Conservation (phyloP, 129 eudicot genomes). For the Centrapalus pauciflorus region DNA sequence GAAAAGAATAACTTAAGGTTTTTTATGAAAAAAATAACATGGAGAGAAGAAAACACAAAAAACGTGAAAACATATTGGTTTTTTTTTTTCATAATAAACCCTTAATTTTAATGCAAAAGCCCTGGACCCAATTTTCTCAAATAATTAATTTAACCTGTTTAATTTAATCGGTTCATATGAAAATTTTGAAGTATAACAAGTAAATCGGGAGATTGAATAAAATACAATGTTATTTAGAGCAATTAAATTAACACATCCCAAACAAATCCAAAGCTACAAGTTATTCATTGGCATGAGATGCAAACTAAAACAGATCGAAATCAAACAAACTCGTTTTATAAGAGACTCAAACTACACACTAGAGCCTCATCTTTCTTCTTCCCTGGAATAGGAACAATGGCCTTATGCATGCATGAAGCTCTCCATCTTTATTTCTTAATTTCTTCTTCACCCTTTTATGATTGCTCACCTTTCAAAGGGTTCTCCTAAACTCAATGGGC, state of each 20-base stretch:
- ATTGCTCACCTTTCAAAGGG: slow-evolving; percentile 31
- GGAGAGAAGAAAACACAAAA: too few relatives aligned
- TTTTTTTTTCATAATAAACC: too few relatives aligned
- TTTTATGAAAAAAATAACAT: too few relatives aligned
- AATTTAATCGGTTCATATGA: background rate
- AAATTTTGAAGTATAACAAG: background rate
- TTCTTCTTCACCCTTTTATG: background rate
- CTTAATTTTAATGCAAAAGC: too few relatives aligned
- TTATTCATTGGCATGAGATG: slow-evolving; percentile 28
- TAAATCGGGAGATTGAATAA: background rate
- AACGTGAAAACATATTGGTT: too few relatives aligned
- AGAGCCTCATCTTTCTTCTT: slow-evolving; percentile 4
- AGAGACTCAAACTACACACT: slow-evolving; percentile 17
- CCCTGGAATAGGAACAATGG: background rate
- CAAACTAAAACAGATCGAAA: slow-evolving; percentile 18
- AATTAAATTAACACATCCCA: slow-evolving; percentile 28
- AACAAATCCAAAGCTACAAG: slow-evolving; percentile 33
- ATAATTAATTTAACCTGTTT: too few relatives aligned
- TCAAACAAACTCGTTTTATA: background rate
- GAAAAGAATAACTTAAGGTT: too few relatives aligned
- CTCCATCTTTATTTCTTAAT: slow-evolving; percentile 12
- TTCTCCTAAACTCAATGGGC: slow-evolving; percentile 43
- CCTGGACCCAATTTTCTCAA: too few relatives aligned
- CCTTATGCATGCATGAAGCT: slow-evolving; percentile 1
- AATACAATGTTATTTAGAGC: slow-evolving; percentile 17